A percentile compares a stretch with the other conserved stretches of the same genome.
Conservation (phyloP, 2,329 filamentous ascomycete genomes). For the Aspergillus fumigatiaffinis region DNA sequence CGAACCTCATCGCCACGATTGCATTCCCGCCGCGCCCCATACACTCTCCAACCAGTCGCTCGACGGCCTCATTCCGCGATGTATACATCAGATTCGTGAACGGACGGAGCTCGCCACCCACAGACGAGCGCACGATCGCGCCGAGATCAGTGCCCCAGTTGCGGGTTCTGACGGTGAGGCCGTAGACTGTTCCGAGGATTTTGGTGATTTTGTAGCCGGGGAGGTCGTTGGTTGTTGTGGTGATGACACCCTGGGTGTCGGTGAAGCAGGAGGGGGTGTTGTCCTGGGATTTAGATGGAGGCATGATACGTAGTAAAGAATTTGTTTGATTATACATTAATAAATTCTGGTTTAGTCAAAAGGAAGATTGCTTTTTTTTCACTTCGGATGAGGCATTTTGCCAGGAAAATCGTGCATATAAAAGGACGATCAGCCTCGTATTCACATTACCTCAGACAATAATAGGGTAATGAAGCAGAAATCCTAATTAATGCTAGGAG, state of each 20-base stretch:
- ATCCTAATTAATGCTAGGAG: not conserved
- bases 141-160: too few relatives aligned
- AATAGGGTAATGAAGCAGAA: not conserved
- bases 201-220: too few relatives aligned
- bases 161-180: too few relatives aligned
- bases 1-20: not conserved
- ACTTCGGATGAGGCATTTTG: not conserved
- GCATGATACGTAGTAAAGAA: too few relatives aligned
- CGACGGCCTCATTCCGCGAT: not conserved
- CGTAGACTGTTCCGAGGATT: too few relatives aligned
- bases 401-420: not conserved
- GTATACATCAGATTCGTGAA: not conserved
- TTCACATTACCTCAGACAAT: not conserved
- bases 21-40: not conserved
- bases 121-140: too few relatives aligned
- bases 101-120: too few relatives aligned
- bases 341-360: too few relatives aligned
- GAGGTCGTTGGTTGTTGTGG: too few relatives aligned
- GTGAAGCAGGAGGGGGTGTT: too few relatives aligned
- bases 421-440: not conserved
- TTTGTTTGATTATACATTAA: not conserved
- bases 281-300: too few relatives aligned
- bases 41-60: not conserved
- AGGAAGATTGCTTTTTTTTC: not conserved
- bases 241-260: too few relatives aligned